Percentiles rank a stretch among this genome's conserved stretches.
These are phyloP conservation scores for Neurospora sp. DNA, from an alignment of 495 filamentous ascomycete species.

Conservation along the genomic window DNA sequence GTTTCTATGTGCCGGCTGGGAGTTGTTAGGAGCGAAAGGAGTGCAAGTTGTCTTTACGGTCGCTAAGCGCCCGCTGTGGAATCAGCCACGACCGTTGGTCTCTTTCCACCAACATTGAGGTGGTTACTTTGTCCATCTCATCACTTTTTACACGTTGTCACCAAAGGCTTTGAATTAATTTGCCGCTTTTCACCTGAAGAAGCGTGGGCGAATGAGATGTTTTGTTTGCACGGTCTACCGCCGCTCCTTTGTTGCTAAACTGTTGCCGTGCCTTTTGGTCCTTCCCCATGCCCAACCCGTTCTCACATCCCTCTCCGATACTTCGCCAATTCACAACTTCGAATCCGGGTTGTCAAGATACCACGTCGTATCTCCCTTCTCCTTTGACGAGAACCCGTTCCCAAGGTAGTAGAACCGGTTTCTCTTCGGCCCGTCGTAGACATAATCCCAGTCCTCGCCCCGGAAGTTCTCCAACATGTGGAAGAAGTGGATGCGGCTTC, in stretches of 20 bases:
- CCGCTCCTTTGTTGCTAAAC: not conserved
- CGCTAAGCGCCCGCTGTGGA: not conserved
- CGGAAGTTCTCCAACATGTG: slow-evolving; percentile 38
- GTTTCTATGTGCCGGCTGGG: not conserved
- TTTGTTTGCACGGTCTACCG: not conserved
- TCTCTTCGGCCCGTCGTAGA: slow-evolving; percentile 21
- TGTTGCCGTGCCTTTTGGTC: not conserved
- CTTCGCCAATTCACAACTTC: not conserved
- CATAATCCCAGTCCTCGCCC: slow-evolving; percentile 42
- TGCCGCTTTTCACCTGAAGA: not conserved
- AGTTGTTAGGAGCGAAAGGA: not conserved
- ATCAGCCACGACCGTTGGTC: not conserved
- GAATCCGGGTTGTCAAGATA: slow-evolving; percentile 26
- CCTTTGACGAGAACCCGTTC: slow-evolving; percentile 38
- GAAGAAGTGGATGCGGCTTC: slow-evolving; percentile 42
- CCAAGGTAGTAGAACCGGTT: slow-evolving; percentile 39
- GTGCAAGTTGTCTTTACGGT: not conserved
- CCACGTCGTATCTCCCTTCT: slow-evolving; percentile 33
- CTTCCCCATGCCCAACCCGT: not conserved
- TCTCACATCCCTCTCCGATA: not conserved
- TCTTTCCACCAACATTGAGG: not conserved
- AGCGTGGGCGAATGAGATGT: not conserved
- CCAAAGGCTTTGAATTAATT: not conserved
- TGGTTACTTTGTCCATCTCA: not conserved
- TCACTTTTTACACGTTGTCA: not conserved